phyloP scores from a whole-genome alignment of 2,329 filamentous ascomycete genomes.

The Reticulascus tulasneorum region DNA sequence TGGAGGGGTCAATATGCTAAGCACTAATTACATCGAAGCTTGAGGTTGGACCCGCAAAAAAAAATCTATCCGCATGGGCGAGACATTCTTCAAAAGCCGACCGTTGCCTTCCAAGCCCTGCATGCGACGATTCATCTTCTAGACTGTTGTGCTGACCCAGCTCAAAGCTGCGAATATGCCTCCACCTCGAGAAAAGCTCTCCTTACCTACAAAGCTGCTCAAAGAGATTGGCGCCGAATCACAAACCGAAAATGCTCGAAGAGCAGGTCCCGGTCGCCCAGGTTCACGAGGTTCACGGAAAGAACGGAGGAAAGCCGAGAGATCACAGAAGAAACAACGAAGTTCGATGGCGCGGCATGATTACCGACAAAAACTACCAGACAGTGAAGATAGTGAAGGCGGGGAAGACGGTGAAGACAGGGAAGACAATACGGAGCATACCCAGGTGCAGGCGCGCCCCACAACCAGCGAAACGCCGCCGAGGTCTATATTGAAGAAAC shows the following conservation, averaged over 20 bases:
- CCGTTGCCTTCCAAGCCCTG: no score
- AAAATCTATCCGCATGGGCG: no score
- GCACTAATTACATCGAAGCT: no score
- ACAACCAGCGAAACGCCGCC: neutral
- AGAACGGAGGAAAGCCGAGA: slow-evolving; percentile 65
- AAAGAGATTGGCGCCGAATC: slow-evolving; percentile 34
- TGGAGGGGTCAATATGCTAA: no score
- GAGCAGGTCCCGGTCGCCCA: slow-evolving; percentile 29
- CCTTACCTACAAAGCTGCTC: slow-evolving; percentile 39
- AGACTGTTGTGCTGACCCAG: no score
- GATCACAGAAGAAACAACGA: slow-evolving; percentile 54
- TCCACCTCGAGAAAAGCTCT: slow-evolving; percentile 32
- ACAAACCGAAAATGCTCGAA: slow-evolving; percentile 31
- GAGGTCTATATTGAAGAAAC: slow-evolving; percentile 3
- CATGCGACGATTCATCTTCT: no score
- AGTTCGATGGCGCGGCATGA: slow-evolving; percentile 15
- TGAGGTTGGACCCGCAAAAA: no score
- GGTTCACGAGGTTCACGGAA: slow-evolving; percentile 36
- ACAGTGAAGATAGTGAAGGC: slow-evolving; percentile 17
- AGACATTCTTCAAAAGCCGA: no score
- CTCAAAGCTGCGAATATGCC: slow-evolving; percentile 18
- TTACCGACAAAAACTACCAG: slow-evolving; percentile 20
- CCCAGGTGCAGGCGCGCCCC: slow-evolving; percentile 14
- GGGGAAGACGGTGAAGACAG: slow-evolving; percentile 20
- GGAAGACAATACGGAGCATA: slow-evolving; percentile 16